Evolutionary conservation across 257 asterid species (phyloP), one percentile per base, ranked within the genome.

Genomic region (Hygrophila difformis): DNA sequence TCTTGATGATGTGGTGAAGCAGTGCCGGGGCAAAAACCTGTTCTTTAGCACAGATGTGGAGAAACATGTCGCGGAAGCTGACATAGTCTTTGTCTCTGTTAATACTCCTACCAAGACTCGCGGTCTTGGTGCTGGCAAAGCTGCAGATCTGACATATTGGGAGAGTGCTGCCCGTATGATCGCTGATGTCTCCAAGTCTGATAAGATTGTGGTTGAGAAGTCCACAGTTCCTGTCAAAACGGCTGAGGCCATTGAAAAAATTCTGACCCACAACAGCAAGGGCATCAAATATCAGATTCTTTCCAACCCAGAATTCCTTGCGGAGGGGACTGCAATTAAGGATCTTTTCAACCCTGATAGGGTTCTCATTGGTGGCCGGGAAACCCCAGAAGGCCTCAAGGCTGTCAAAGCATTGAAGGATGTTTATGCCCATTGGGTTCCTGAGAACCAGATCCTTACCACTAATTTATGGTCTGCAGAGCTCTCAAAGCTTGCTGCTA

Each of bases 91-190:
- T 41, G 95, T 84, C 54, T 84, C 95, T 18, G 95, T 84, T 53
- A 84, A 84, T 54, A 84, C 95, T 53, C 95, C 95, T 40, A 84
- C 95, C 58, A 84, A 84, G 65, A 80, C 93, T 13, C 67, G 84
- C 15, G 94, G 94, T 59, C 94, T 84, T 42, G 94, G 94, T 52
- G 94, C 93, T 24, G 94, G 94, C 43, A 84, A 84, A 66, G 95
- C 95, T 53, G 95, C 95, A 24, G 95, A 84, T 68, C 69, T 84
- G 50, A 81, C 95, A 2, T 84, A 85, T 50, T 85, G 95, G 95
- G 95, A 85, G 64, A 85, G 93, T 39, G 95, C 95, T 16, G 95
- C 95, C 39, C 91, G 95, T 37, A 85, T 85, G 95, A 85, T 85
- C 47, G 95, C 95, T 19, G 95, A 84, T 18, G 95, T 84, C 40